Conservation (phyloP, 257 asterid genomes). For the Coffea eugenioides region DNA sequence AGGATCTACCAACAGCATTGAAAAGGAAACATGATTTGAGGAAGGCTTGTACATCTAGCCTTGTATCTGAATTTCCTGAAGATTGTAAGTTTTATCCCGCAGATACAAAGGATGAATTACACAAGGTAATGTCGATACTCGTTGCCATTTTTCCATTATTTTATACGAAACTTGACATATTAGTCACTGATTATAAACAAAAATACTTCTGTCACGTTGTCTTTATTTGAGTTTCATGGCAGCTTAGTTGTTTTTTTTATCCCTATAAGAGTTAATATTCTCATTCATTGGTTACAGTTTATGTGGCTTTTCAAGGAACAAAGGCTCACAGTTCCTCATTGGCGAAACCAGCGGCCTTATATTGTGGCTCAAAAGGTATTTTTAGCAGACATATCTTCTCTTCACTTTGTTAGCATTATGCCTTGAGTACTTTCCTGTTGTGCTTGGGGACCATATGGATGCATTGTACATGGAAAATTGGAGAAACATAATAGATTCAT, state of each 20-base stretch:
- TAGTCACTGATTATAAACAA: neutral
- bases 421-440: neutral
- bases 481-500: neutral
- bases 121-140: constrained; percentile 49
- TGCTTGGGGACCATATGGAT: neutral
- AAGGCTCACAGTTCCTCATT: constrained; percentile 71
- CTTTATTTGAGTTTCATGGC: constrained; percentile 3
- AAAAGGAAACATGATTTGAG: constrained; percentile 67
- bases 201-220: neutral
- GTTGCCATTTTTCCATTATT: too few relatives aligned
- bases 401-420: neutral
- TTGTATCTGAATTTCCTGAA: constrained; percentile 89
- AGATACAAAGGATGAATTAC: constrained; percentile 84
- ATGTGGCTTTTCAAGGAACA: constrained; percentile 83
- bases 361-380: constrained; percentile 84
- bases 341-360: constrained; percentile 83
- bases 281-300: constrained; percentile 48
- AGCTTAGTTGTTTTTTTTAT: constrained; percentile 9
- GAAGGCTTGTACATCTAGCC: constrained; percentile 58
- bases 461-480: neutral
- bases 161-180: too few relatives aligned
- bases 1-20: constrained; percentile 74
- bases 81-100: constrained; percentile 86
- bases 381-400: neutral
- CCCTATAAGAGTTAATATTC: constrained; percentile 5